These are phyloP conservation scores for Sarocladium oryzae DNA, from an alignment of 2,329 filamentous ascomycete genomes.

Conservation along the genomic window DNA sequence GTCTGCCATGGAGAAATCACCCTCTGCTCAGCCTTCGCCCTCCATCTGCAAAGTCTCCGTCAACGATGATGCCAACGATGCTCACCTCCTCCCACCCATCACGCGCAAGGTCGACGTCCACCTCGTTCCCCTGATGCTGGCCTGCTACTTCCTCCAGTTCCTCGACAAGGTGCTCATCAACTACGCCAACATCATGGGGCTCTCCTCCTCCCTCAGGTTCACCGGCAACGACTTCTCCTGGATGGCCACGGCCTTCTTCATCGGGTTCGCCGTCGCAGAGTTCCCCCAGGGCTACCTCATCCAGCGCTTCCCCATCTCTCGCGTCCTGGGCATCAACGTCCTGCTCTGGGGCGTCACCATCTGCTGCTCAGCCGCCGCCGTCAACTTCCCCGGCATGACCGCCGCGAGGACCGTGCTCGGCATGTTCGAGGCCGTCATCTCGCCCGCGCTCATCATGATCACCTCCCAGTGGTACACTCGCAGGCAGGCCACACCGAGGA, in stretches of 20 bases:
- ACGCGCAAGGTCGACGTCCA: constrained; percentile 19
- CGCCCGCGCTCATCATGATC: constrained; percentile 45
- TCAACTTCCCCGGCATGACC: constrained; percentile 34
- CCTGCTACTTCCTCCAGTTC: constrained; percentile 21
- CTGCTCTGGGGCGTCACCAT: constrained; percentile 28
- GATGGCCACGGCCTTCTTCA: constrained; percentile 38
- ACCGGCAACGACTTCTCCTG: constrained; percentile 39
- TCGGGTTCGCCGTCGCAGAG: constrained; percentile 39
- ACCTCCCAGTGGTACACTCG: constrained; percentile 34
- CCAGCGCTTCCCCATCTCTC: constrained; percentile 34
- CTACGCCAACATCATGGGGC: constrained; percentile 24
- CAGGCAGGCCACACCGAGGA: constrained; percentile 29
- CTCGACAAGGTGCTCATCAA: constrained; percentile 23
- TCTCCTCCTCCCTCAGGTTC: constrained; percentile 23
- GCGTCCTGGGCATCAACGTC: constrained; percentile 14
- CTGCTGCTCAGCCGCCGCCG: constrained; percentile 35
- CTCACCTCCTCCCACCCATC: neutral
- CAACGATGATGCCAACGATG: neutral
- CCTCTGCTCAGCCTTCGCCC: neutral
- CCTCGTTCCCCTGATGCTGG: constrained; percentile 21
- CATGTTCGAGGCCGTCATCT: constrained; percentile 40
- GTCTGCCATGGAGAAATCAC: constrained; percentile 9
- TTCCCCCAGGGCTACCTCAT: constrained; percentile 46
- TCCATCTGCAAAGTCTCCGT: neutral
- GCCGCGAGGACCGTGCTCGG: constrained; percentile 39